Base-by-base conservation (phyloP, 208 protist genomes). In the Crithidia sp. region DNA sequence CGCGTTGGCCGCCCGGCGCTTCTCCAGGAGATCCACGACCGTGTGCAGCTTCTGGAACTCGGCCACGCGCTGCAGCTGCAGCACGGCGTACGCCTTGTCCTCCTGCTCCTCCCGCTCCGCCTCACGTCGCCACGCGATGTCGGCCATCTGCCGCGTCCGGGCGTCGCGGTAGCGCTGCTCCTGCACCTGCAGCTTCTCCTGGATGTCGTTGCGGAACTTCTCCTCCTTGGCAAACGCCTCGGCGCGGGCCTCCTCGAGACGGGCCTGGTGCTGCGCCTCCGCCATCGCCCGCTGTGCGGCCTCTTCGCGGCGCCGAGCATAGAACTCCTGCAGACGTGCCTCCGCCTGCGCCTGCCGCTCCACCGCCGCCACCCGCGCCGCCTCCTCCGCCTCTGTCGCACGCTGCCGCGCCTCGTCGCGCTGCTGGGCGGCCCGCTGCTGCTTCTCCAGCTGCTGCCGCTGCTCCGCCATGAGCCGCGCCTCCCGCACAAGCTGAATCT, bases 1-100 rank as follows among this genome's bases (percentile, higher is more conserved):
- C 2, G 77, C 57, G 17, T 87, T 74, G 6, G 90, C 88, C 17
- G 78, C 84, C 49, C 81, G 77, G 14, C 77, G 80, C 71, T 93
- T 93, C 59, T 88, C 82, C 12, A 94, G 41, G 17, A 96, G 85
- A 16, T 87, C 76, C 5, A 81, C 74, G 4, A 93, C 82, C 49
- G 68, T 88, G 67, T 81, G 63, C 17, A 96, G 77, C 67, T 95
- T 96, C 4, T 69, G 56, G 75, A 91, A 96, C 77, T 95, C 90
- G 13, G 81, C 67, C 60, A 88, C 68, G 40, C 89, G 89, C 56
- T 90, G 84, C 55, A 84, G 82, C 72, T 88, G 84, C 49, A 81
- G 63, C 39, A 95, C 84, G 0, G 77, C 80, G 66, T 86, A 93
- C 12, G 79, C 62, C 71, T 91, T 94, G 19, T 60, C 63, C 54